phyloP scores from a whole-genome alignment of 768 basidiomycete species.

The Chlorophyllum brunneum region DNA sequence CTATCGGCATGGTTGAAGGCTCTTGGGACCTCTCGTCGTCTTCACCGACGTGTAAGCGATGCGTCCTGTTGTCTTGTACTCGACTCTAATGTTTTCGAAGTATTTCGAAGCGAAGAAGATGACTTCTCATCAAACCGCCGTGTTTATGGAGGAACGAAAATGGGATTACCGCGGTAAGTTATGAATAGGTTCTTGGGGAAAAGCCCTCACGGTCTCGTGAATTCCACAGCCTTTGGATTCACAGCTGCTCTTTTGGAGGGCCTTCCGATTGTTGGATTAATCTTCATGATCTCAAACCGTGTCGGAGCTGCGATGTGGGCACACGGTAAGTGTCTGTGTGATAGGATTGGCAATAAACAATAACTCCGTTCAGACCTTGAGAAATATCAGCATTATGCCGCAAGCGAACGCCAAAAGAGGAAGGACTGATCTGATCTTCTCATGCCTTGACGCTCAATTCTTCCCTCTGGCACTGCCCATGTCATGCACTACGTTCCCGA shows the following conservation, averaged over 20 bases:
- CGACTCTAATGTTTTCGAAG: constrained; percentile 26
- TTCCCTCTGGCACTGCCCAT: too few relatives aligned
- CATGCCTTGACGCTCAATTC: background rate
- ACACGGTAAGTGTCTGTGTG: constrained; percentile 43
- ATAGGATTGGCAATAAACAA: background rate
- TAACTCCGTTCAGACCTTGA: constrained; percentile 45
- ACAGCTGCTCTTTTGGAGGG: constrained; percentile 76
- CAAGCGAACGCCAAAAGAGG: constrained; percentile 19
- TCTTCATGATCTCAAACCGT: constrained; percentile 83
- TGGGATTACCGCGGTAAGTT: constrained; percentile 80
- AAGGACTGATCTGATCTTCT: background rate
- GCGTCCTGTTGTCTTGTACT: background rate
- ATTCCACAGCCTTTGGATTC: constrained; percentile 76
- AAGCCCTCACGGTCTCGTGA: background rate
- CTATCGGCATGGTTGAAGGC: constrained; percentile 64
- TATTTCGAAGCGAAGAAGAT: constrained; percentile 87
- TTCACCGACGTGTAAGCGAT: constrained; percentile 61
- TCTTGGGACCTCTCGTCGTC: constrained; percentile 58
- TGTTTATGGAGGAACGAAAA: constrained; percentile 86
- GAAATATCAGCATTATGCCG: constrained; percentile 50
- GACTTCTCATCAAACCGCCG: constrained; percentile 59
- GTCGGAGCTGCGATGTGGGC: constrained; percentile 97
- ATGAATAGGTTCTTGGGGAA: background rate
- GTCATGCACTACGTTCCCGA: too few relatives aligned
- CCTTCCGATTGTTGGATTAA: constrained; percentile 75